Conservation (phyloP, 768 basidiomycete species). For the Sistotremastrum suecicum region DNA sequence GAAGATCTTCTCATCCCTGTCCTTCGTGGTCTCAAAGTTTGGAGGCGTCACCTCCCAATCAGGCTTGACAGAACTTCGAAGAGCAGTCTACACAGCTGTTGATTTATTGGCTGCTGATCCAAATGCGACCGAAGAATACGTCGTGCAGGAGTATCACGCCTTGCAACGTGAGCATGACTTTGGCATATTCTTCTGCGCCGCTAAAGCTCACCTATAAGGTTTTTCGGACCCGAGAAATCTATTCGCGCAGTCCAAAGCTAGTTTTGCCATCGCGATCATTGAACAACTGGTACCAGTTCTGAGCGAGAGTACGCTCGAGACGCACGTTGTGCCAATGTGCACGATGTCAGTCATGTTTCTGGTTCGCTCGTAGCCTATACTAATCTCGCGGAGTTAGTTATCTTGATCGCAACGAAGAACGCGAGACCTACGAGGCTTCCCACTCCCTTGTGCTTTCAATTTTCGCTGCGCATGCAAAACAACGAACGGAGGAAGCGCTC, state of each 20-base stretch:
- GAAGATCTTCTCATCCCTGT: slow-evolving; percentile 46
- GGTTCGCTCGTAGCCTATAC: slow-evolving; percentile 1
- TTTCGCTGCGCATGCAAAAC: slow-evolving; percentile 46
- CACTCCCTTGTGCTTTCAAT: slow-evolving; percentile 74
- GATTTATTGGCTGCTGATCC: slow-evolving; percentile 45
- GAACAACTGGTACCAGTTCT: slow-evolving; percentile 66
- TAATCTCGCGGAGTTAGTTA: slow-evolving; percentile 23
- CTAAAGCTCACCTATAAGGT: no score
- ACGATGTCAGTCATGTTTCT: slow-evolving; percentile 37
- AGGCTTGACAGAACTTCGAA: slow-evolving; percentile 60
- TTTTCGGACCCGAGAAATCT: no score
- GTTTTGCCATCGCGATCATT: slow-evolving; percentile 62
- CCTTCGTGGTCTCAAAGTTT: slow-evolving; percentile 69
- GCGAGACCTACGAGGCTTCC: slow-evolving; percentile 75
- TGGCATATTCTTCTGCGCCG: background rate
- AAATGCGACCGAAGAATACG: slow-evolving; percentile 24
- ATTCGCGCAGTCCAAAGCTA: slow-evolving; percentile 19
- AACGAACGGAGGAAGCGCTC: slow-evolving; percentile 7
- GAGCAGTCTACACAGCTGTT: slow-evolving; percentile 61
- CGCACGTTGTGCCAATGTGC: slow-evolving; percentile 45
- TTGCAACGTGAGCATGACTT: background rate
- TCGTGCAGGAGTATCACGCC: slow-evolving; percentile 16
- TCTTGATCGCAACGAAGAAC: slow-evolving; percentile 42
- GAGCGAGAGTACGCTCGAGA: slow-evolving; percentile 34
- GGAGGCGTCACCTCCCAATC: slow-evolving; percentile 51